Conservation (phyloP, 345 rosid species). For the Mangifera indica region DNA sequence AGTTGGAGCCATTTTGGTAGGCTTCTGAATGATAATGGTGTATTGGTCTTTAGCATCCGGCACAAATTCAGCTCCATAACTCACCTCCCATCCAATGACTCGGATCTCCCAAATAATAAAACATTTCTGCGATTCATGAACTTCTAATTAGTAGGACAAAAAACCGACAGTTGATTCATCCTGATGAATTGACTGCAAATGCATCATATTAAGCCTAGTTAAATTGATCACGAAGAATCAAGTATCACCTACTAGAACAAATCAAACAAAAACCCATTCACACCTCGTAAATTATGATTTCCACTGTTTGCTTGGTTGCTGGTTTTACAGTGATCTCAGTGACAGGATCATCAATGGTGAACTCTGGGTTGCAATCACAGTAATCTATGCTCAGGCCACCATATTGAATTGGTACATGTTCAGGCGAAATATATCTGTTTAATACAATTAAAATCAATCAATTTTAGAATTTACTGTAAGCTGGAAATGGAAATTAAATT, state of each 20-base stretch:
- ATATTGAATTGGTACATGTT: conserved; percentile 82
- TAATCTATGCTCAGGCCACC: conserved; percentile 85
- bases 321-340: conserved; percentile 70
- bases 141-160: not conserved
- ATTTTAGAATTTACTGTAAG: not conserved
- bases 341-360: conserved; percentile 63
- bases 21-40: conserved; percentile 69
- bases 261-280: not conserved
- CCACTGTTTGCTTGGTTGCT: conserved; percentile 80
- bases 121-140: conserved; percentile 56
- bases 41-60: conserved; percentile 66
- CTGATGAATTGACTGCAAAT: not conserved
- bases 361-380: conserved; percentile 82
- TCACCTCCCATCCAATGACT: conserved; percentile 93
- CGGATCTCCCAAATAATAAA: conserved; percentile 80
- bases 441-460: not conserved
- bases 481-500: not conserved
- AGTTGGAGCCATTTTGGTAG: conserved; percentile 56
- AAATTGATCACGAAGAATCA: not conserved
- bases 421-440: conserved; percentile 70
- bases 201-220: not conserved
- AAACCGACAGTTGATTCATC: not conserved
- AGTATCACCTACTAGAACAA: not conserved
- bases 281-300: conserved; percentile 86
- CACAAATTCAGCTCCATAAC: conserved; percentile 75